Evolutionary conservation across 192 early-diverging fungal species (phyloP).

Genomic region (Chytriomyces sp.): DNA sequence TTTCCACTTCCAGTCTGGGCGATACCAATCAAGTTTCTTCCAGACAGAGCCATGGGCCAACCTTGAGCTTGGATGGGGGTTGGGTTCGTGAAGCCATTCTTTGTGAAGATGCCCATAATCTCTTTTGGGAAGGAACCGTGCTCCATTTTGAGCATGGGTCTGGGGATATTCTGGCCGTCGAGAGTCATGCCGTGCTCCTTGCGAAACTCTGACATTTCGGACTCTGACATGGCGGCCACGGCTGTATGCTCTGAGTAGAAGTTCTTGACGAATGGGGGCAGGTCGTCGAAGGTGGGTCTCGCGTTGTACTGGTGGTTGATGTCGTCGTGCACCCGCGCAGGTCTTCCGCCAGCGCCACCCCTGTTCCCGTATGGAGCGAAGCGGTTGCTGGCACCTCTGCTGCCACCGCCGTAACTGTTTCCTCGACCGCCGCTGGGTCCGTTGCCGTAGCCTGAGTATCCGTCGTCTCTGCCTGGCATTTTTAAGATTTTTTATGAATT

Average conservation of each 20-base stretch:
- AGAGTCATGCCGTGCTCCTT: slow-evolving; percentile 67
- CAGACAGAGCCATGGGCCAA: slow-evolving; percentile 88
- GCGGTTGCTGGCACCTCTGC: neutral
- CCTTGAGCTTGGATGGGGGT: slow-evolving; percentile 94
- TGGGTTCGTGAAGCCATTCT: slow-evolving; percentile 72
- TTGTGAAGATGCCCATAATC: slow-evolving; percentile 62
- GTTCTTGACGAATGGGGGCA: slow-evolving; percentile 55
- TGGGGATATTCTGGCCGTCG: slow-evolving; percentile 60
- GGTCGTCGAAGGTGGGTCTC: slow-evolving; percentile 41
- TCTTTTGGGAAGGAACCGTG: slow-evolving; percentile 71
- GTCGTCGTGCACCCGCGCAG: slow-evolving; percentile 36
- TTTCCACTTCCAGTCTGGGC: slow-evolving; percentile 91
- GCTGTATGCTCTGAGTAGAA: slow-evolving; percentile 49
- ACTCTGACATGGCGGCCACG: slow-evolving; percentile 34
- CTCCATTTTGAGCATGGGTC: slow-evolving; percentile 74
- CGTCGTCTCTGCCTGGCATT: too few relatives aligned
- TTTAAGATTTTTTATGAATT: neutral
- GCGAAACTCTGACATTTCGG: slow-evolving; percentile 55
- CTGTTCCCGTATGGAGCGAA: slow-evolving; percentile 27
- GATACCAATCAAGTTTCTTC: slow-evolving; percentile 89
- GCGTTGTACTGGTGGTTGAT: slow-evolving; percentile 46
- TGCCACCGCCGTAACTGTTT: slow-evolving; percentile 29
- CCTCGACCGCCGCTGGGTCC: slow-evolving; percentile 45
- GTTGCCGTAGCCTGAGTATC: slow-evolving; percentile 11
- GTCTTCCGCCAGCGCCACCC: slow-evolving; percentile 87